Evolutionary conservation across 768 basidiomycete species (phyloP).

Genomic region (Macrolepiota albuminosa): DNA sequence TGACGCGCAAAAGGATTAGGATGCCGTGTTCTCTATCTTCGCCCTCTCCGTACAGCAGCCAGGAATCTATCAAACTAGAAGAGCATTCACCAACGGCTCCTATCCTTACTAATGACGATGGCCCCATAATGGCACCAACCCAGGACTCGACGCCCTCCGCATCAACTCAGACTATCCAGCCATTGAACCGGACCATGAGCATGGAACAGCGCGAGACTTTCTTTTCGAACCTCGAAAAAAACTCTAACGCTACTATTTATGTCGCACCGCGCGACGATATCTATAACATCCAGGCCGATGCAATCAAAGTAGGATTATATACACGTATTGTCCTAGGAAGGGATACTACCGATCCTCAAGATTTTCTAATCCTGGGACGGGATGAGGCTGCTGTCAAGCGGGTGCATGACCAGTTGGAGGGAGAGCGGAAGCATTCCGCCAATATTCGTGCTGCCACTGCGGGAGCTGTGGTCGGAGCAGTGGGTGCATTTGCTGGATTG

Average conservation of each 20-base stretch:
- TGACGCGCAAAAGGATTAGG: slow-evolving; percentile 19
- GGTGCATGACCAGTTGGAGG: slow-evolving; percentile 30
- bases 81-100: not conserved
- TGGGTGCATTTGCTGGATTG: slow-evolving; percentile 55
- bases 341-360: slow-evolving; percentile 29
- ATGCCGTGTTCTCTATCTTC: slow-evolving; percentile 58
- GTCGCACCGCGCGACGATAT: slow-evolving; percentile 43
- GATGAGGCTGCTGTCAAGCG: slow-evolving; percentile 41
- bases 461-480: slow-evolving; percentile 56
- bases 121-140: not conserved
- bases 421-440: slow-evolving; percentile 21
- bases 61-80: slow-evolving; percentile 15
- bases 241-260: slow-evolving; percentile 45
- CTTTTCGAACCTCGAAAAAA: slow-evolving; percentile 36
- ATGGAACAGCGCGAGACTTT: slow-evolving; percentile 47
- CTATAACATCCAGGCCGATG: slow-evolving; percentile 31
- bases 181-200: slow-evolving; percentile 48
- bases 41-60: slow-evolving; percentile 42
- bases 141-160: slow-evolving; percentile 4
- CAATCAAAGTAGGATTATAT: slow-evolving; percentile 39
- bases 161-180: slow-evolving; percentile 8
- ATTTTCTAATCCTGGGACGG: slow-evolving; percentile 50
- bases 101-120: not conserved
- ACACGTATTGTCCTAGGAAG: slow-evolving; percentile 36
- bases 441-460: slow-evolving; percentile 43